Evolutionary conservation across 2,329 filamentous ascomycete species (phyloP).

Genomic region (Rugonectria rugulosa): DNA sequence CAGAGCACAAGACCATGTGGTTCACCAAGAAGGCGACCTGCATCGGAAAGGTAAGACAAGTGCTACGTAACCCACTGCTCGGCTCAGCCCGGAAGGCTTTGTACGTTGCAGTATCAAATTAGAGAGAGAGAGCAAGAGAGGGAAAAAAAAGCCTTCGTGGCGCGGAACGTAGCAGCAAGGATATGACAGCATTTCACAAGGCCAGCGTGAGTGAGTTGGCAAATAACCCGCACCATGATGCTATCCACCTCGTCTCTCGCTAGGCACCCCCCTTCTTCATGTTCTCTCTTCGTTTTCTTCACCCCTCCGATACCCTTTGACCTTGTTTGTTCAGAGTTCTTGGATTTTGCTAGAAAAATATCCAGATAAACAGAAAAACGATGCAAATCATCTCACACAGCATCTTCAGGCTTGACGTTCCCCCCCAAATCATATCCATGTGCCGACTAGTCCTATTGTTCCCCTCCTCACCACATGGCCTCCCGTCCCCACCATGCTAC

Average conservation of each 20-base stretch:
- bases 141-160: conserved; percentile 21
- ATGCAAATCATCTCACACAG: no score
- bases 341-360: no score
- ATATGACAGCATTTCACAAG: conserved; percentile 6
- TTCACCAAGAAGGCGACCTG: neutral
- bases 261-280: neutral
- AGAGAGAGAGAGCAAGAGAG: no score
- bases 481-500: conserved; percentile 16
- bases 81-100: conserved; percentile 28
- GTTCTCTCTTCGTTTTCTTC: conserved; percentile 2
- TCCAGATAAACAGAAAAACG: no score
- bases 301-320: neutral
- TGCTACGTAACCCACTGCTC: conserved; percentile 18
- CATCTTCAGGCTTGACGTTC: no score
- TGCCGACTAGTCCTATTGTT: neutral
- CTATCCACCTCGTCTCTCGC: conserved; percentile 10
- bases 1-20: no score
- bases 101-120: no score
- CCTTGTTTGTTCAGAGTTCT: neutral
- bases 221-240: conserved; percentile 27
- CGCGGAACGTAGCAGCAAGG: conserved; percentile 21
- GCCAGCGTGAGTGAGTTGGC: conserved; percentile 28
- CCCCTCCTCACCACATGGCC: conserved; percentile 4
- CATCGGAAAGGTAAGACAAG: neutral
- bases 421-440: neutral